Evolutionary conservation across 352 stramenopile genomes (phyloP), one percentile per base, ranked within the genome.

Genomic region (Blastocystis sp.): DNA sequence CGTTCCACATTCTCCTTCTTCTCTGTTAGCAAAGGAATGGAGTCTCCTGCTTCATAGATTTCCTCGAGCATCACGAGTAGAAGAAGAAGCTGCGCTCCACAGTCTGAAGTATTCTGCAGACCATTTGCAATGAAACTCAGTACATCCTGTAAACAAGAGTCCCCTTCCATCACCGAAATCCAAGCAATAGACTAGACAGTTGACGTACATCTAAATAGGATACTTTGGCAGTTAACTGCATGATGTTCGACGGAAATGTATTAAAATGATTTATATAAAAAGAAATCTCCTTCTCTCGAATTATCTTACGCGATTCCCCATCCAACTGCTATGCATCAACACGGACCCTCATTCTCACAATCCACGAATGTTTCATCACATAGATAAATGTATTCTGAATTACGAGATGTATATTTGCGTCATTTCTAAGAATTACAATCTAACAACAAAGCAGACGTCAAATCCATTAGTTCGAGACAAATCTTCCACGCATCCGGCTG

Each of bases 301-400:
- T 84, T 15, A 29, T 56, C 26, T 56, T 66, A n/a, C 43, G 45
- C 37, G 59, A 20, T 13, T 13, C 73, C 26, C 4, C 50, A 39
- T 29, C 41, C 37, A 84, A 45, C 5, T 50, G 20, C 73, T 84
- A 84, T 43, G 8, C 3, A 66, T 84, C 3, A 84, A 3, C 20
- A 11, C 18, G 9, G 26, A 15, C 23, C n/a, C 5, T 1, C 43
- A 68, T 54, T 4, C 34, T 43, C 11, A 84, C 73, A 15, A 47
- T 7, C 73, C 73, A 84, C 34, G 43, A 53, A 68, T 84, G 73
- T 45, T 68, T 84, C 56, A 84, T 43, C 50, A 84, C 37, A 68
- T 69, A 84, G n/a, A 84, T 84, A 45, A 84, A 84, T 45, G 73
- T 84, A 69, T 84, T 53, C 26, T 84, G 73, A 45, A 84, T 84